phyloP scores from a whole-genome alignment of 106 monocot species.

The Apostasia shenzhenica region DNA sequence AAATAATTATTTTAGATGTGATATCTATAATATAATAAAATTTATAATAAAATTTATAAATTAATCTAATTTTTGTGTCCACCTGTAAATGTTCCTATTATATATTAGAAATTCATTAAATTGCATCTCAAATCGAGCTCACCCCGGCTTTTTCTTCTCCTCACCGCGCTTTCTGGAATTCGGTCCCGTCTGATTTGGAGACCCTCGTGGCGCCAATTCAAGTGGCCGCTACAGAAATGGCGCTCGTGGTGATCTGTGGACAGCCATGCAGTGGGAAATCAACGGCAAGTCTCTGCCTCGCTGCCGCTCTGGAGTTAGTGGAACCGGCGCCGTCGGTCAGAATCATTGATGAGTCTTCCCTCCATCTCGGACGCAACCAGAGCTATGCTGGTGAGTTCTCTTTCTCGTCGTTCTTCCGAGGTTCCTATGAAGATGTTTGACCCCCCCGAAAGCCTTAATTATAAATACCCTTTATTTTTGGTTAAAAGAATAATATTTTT shows the following conservation, averaged over 20 bases:
- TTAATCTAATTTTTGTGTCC: too few species aligned
- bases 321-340: conserved; percentile 49
- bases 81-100: too few species aligned
- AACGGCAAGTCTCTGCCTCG: conserved; percentile 47
- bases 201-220: too few species aligned
- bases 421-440: too few species aligned
- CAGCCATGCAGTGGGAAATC: conserved; percentile 99
- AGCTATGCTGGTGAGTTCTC: conserved; percentile 55
- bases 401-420: background rate
- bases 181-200: too few species aligned
- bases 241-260: conserved; percentile 93
- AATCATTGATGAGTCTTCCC: conserved; percentile 89
- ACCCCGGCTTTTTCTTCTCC: too few species aligned
- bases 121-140: too few species aligned
- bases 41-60: too few species aligned
- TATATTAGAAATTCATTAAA: too few species aligned
- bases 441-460: background rate
- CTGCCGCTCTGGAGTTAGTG: conserved; percentile 35
- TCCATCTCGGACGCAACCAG: conserved; percentile 76
- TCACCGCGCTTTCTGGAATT: too few species aligned
- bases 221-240: conserved; percentile 26
- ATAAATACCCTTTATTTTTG: background rate
- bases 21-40: too few species aligned
- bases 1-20: too few species aligned
- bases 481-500: background rate